These are phyloP conservation scores for Termitomyces eurrhizus DNA, from an alignment of 768 basidiomycete genomes.

Conservation along the genomic window DNA sequence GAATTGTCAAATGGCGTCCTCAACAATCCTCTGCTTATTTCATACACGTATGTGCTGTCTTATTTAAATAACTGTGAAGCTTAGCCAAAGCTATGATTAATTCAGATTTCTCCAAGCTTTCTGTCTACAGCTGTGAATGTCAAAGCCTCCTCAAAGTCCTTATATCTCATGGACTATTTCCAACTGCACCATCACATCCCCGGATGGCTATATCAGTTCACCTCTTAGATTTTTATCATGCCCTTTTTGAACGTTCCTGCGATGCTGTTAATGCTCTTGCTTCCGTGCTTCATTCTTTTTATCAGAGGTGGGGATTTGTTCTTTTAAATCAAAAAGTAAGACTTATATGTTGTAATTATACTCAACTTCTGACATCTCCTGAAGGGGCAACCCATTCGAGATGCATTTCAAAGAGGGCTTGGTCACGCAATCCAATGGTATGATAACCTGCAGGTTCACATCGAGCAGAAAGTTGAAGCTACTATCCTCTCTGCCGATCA, in stretches of 20 bases:
- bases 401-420: not conserved
- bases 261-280: slow-evolving; percentile 29
- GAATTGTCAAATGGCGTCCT: too few relatives aligned
- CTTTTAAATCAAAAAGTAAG: slow-evolving; percentile 16
- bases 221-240: slow-evolving; percentile 27
- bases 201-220: slow-evolving; percentile 25
- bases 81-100: too few relatives aligned
- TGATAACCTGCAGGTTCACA: not conserved
- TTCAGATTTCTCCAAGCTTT: too few relatives aligned
- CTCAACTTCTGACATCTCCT: too few relatives aligned
- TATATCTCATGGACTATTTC: too few relatives aligned
- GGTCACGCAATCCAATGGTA: slow-evolving; percentile 4
- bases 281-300: slow-evolving; percentile 24
- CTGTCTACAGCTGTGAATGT: too few relatives aligned
- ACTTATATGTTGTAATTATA: too few relatives aligned
- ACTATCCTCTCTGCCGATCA: not conserved
- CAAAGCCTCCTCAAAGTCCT: too few relatives aligned
- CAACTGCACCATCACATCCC: slow-evolving; percentile 21
- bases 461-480: not conserved
- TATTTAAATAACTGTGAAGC: too few relatives aligned
- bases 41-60: too few relatives aligned
- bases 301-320: slow-evolving; percentile 20
- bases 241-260: slow-evolving; percentile 32
- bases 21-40: too few relatives aligned
- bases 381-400: not conserved